phyloP scores from a whole-genome alignment of 164 flowering plant species.

The Vitis labrusca region DNA sequence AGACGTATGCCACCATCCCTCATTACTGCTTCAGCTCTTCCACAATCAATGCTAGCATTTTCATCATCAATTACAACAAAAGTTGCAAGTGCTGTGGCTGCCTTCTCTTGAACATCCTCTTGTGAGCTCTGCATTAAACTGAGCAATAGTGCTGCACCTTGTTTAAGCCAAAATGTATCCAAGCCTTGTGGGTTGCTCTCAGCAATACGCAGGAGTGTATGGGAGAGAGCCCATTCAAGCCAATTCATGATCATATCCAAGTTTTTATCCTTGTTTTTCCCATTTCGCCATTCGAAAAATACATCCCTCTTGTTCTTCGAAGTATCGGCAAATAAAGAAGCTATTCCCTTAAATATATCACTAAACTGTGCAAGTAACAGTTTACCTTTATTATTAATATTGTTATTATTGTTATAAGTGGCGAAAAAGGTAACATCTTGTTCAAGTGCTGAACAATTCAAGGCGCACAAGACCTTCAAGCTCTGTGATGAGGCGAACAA shows the following conservation, averaged over 20 bases:
- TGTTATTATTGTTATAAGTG: constrained; percentile 22
- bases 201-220: constrained; percentile 78
- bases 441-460: constrained; percentile 76
- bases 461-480: constrained; percentile 81
- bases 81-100: constrained; percentile 96
- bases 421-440: constrained; percentile 48
- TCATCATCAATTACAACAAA: constrained; percentile 97
- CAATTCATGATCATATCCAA: constrained; percentile 73
- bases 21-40: constrained; percentile 93
- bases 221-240: constrained; percentile 90
- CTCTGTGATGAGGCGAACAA: constrained; percentile 56
- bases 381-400: constrained; percentile 55
- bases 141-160: constrained; percentile 79
- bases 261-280: constrained; percentile 39
- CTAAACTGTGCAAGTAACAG: constrained; percentile 59
- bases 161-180: constrained; percentile 84
- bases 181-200: constrained; percentile 73
- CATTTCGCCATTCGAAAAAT: constrained; percentile 68
- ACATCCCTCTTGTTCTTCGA: constrained; percentile 49
- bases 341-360: constrained; percentile 66
- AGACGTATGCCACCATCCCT: constrained; percentile 83
- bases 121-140: constrained; percentile 80
- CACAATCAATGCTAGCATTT: constrained; percentile 79
- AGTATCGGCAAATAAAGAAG: constrained; percentile 59
- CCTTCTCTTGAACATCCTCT: constrained; percentile 98